Conservation (phyloP, 495 filamentous ascomycete genomes). For the Aspergillus sclerotioniger region DNA sequence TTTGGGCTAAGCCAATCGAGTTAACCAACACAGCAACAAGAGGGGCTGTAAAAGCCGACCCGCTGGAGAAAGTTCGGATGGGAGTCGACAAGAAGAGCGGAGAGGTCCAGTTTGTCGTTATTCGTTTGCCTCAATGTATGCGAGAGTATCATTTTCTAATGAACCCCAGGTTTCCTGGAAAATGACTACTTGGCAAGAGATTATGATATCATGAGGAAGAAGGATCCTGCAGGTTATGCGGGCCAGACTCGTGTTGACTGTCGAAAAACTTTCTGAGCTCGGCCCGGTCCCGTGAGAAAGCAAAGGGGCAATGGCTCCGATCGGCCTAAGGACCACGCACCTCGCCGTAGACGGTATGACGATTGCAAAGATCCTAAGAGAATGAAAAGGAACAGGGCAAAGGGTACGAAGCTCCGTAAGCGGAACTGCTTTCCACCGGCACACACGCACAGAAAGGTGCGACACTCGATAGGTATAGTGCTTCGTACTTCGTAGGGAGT, state of each 20-base stretch:
- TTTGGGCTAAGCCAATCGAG: conserved; percentile 5
- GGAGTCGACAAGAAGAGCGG: neutral
- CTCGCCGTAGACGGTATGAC: neutral
- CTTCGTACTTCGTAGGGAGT: neutral
- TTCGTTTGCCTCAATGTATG: neutral
- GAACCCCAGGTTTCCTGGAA: neutral
- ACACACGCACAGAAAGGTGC: neutral
- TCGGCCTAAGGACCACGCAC: neutral
- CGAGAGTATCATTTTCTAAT: neutral
- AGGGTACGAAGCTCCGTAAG: neutral
- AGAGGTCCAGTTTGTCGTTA: neutral
- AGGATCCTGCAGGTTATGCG: too few relatives aligned
- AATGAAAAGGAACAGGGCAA: neutral
- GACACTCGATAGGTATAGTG: neutral
- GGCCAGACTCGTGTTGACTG: too few relatives aligned
- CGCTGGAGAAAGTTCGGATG: conserved; percentile 6
- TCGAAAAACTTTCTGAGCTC: neutral
- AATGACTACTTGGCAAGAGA: too few relatives aligned
- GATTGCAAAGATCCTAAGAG: neutral
- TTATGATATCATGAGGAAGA: too few relatives aligned
- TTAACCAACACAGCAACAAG: neutral
- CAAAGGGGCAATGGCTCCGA: neutral
- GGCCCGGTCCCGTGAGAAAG: neutral
- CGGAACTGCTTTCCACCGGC: neutral
- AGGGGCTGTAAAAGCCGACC: neutral